Evolutionary conservation across 306 rosid species (phyloP), one percentile per base, ranked within the genome.

Genomic region (Rosa multiflora): DNA sequence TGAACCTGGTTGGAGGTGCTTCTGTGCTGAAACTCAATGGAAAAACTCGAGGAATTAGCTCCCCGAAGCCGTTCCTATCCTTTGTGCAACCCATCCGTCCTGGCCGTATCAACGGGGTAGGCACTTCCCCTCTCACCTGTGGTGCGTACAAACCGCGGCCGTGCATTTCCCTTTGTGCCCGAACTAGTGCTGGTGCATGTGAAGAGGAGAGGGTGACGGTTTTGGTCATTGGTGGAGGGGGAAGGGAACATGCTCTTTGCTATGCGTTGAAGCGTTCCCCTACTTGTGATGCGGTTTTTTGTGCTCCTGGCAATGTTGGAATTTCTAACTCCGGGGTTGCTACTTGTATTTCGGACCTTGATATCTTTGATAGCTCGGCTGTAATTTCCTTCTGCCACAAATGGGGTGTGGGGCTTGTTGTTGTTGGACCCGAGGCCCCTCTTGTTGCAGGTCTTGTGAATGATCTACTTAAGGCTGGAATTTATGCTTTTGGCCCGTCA

Each of bases 211-310:
- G 70, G 79, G 86, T 91, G 83, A 75, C 67, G 76, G 93, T 89
- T 62, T 82, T 93, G 86, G 98, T 95, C 66, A 89, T 95, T 83
- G 98, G 99, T 48, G 99, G 98, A 83, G 99, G 99, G 17, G 97
- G 99, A 17, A 91, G 97, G 67, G 99, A 95, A 47, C 97, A 93
- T n/a, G 98, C 98, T 15, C 98, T 95, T 55, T 93, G 99, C 86
- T 86, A 91, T 86, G 99, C 98, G 18, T 78, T 93, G 91, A 92
- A 85, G 83, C 91, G 95, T 21, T 93, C 99, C 46, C 91, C 94
- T 39, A 84, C 93, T 58, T 89, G 94, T 63, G 94, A 86, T 73
- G 79, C 83, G 4, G 87, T 95, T 39, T 87, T 92, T 76, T 95
- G 99, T 70, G 96, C 98, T 2, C 98, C 99, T 1, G 99, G 99